These are phyloP conservation scores for Immersiporthe knoxdaviesiana DNA, from an alignment of 2,329 filamentous ascomycete species.

Conservation along the genomic window DNA sequence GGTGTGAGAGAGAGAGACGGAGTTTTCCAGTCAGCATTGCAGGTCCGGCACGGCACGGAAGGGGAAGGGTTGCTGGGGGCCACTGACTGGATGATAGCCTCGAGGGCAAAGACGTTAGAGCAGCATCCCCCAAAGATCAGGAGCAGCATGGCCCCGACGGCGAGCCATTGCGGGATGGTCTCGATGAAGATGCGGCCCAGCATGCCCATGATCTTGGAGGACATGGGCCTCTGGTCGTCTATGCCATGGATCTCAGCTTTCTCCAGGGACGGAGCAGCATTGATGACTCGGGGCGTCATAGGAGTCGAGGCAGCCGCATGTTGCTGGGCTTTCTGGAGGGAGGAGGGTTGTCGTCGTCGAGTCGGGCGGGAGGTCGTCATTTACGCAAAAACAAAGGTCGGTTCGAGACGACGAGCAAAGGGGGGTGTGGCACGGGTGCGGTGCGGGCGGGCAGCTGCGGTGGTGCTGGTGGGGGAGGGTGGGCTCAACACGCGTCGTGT, in stretches of 20 bases:
- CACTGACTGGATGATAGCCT: slow-evolving; percentile 89
- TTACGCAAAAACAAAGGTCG: slow-evolving; percentile 36
- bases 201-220: slow-evolving; percentile 54
- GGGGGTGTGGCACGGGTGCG: slow-evolving; percentile 12
- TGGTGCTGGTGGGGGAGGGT: not conserved
- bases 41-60: slow-evolving; percentile 15
- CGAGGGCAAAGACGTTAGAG: slow-evolving; percentile 85
- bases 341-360: slow-evolving; percentile 47
- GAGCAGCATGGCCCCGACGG: slow-evolving; percentile 69
- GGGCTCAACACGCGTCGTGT: slow-evolving; percentile 22
- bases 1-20: not conserved
- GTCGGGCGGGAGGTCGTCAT: slow-evolving; percentile 48
- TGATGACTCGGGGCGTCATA: slow-evolving; percentile 54
- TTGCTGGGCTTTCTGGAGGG: slow-evolving; percentile 48
- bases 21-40: slow-evolving; percentile 29
- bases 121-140: slow-evolving; percentile 84
- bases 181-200: slow-evolving; percentile 58
- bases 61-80: not conserved
- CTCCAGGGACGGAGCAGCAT: slow-evolving; percentile 56
- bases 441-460: slow-evolving; percentile 6
- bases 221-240: slow-evolving; percentile 54
- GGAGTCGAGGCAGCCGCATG: slow-evolving; percentile 43
- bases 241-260: slow-evolving; percentile 60
- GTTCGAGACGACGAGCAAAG: slow-evolving; percentile 13
- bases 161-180: slow-evolving; percentile 65